Conservation (phyloP, 331 rosid genomes). For the Pyracantha coccinea region DNA sequence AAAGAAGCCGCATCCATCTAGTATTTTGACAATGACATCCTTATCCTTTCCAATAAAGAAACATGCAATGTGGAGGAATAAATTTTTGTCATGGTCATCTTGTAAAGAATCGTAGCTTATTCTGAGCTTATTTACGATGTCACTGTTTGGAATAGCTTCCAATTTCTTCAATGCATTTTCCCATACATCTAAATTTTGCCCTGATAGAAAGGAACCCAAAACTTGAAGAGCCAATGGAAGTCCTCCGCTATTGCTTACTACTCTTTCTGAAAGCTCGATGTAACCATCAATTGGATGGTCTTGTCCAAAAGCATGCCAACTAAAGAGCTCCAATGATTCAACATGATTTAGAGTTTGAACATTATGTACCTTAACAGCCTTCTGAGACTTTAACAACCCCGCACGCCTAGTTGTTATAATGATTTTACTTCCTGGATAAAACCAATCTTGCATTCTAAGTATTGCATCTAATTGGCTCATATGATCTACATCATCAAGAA, state of each 20-base stretch:
- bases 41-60: neutral
- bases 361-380: neutral
- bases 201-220: neutral
- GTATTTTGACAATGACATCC: neutral
- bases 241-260: neutral
- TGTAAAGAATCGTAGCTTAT: neutral
- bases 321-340: conserved; percentile 7
- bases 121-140: neutral
- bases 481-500: conserved; percentile 11
- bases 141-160: neutral
- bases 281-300: neutral
- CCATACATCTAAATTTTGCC: neutral
- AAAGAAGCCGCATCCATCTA: neutral
- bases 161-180: neutral
- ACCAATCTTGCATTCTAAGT: neutral
- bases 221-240: conserved; percentile 7
- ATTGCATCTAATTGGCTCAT: neutral
- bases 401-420: conserved; percentile 6
- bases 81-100: neutral
- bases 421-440: conserved; percentile 1
- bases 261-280: neutral
- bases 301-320: conserved; percentile 1
- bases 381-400: neutral
- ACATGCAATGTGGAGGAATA: conserved; percentile 10
- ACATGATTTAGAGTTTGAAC: neutral